Percentiles rank a stretch among this genome's conserved stretches.
phyloP scores from a whole-genome alignment of 2,329 filamentous ascomycete genomes.

The Tolypocladium capitatum region DNA sequence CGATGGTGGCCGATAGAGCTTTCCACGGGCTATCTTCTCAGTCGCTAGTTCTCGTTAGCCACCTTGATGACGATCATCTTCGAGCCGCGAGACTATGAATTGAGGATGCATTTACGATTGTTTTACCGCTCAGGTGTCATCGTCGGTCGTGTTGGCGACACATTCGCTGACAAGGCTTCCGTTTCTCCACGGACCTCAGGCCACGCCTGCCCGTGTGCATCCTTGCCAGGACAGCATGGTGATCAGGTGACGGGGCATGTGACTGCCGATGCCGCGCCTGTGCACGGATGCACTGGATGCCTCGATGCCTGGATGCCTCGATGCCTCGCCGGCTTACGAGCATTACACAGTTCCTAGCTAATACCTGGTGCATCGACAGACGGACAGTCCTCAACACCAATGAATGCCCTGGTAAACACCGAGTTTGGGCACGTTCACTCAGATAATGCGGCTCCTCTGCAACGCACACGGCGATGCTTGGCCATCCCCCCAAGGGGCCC shows the following conservation, averaged over 20 bases:
- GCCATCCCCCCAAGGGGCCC: background rate
- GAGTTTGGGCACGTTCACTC: background rate
- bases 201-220: background rate
- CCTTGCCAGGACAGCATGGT: background rate
- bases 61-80: conserved; percentile 10
- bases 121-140: background rate
- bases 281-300: background rate
- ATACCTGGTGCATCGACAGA: background rate
- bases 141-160: background rate
- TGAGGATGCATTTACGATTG: conserved; percentile 15
- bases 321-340: too few relatives aligned
- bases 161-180: background rate
- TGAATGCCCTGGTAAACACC: background rate
- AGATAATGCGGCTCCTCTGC: background rate
- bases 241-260: background rate
- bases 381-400: background rate
- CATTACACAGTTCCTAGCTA: background rate
- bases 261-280: background rate
- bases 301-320: background rate
- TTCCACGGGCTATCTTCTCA: conserved; percentile 10
- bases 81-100: conserved; percentile 13
- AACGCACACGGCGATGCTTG: background rate
- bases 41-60: conserved; percentile 10
- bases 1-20: conserved; percentile 15
- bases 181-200: background rate